Base-by-base conservation (phyloP, 768 basidiomycete genomes). In the Hydnomerulius pinastri region DNA sequence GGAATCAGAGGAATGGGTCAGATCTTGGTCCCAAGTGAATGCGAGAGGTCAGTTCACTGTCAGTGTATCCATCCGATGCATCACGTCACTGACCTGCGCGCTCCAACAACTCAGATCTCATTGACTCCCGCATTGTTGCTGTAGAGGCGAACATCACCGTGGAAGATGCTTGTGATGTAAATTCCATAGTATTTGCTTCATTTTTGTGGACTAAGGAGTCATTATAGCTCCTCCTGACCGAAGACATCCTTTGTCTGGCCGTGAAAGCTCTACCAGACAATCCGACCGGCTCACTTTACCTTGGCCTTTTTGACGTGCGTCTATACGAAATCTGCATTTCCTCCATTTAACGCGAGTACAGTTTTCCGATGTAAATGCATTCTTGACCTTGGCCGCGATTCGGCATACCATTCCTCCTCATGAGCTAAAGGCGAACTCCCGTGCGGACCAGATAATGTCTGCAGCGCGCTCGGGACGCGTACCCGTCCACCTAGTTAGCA, bases 291-390 rank as follows among this genome's bases (percentile, higher is more conserved):
- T 50, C 67, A 48, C 59, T 70, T 43, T 78, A 69, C 57, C 67
- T 74, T 18, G 90, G 88, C 12, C 72, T 92, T 24, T 91, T 92
- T 59, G 90, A 92, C 67, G 90, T 92, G 60, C 48, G 86, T 55
- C 11, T 33, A 18, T 25, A 21, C 28, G 12, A 23, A 47, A 21
- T 21, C 12, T 37, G 7, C 13, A 32, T 52, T 29, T 1, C 37
- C 15, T 29, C n/a, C 29, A 30, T 52, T n/a, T 50, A 42, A 53
- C n/a, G 7, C 10, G 7, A 3, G 4, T 43, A 13, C 56, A 92
- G 90, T 91, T 81, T 58, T 84, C 90, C 15, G 90, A 92, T 62
- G 86, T 92, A 10, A 92, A 92, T 62, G 87, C 90, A n/a, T 92
- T 92, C 62, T 68, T 92, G 51, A 89, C 87, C 3, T 73, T 92